A percentile compares a stretch with the other conserved stretches of the same genome.
Evolutionary conservation across 768 basidiomycete species (phyloP).

Genomic region (Kwoniella sp.): DNA sequence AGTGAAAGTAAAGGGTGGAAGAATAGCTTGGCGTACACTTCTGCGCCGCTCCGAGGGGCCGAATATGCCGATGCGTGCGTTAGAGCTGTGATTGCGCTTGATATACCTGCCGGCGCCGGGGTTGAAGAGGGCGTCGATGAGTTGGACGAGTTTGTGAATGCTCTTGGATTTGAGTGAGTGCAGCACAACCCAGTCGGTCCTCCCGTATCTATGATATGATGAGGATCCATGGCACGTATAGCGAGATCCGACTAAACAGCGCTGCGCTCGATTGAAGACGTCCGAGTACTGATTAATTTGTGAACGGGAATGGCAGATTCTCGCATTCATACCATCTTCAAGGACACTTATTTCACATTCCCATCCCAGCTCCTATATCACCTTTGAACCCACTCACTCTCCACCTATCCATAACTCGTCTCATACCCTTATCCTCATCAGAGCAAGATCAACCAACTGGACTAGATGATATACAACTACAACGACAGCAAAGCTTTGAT

Average conservation of each 20-base stretch:
- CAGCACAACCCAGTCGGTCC: neutral
- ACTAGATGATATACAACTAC: conserved; percentile 12
- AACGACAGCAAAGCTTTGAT: too few relatives aligned
- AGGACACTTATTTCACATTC: conserved; percentile 36
- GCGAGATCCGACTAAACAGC: too few relatives aligned
- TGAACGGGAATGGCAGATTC: conserved; percentile 29
- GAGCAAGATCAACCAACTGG: neutral
- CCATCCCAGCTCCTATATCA: conserved; percentile 10
- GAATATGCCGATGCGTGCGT: conserved; percentile 40
- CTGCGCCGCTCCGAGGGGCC: conserved; percentile 23
- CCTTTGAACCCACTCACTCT: conserved; percentile 21
- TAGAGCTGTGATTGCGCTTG: conserved; percentile 33
- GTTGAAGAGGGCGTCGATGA: conserved; percentile 11
- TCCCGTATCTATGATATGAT: too few relatives aligned
- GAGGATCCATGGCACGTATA: too few relatives aligned
- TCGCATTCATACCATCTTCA: conserved; percentile 32
- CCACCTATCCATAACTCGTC: conserved; percentile 28
- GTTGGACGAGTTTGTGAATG: conserved; percentile 32
- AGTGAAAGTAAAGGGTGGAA: conserved; percentile 16
- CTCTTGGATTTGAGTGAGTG: conserved; percentile 43
- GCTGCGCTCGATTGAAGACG: too few relatives aligned
- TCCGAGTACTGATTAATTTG: too few relatives aligned
- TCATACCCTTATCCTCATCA: conserved; percentile 13
- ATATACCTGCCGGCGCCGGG: conserved; percentile 21
- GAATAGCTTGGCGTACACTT: conserved; percentile 34